Conservation (phyloP, 768 basidiomycete genomes). For the Suillus brevipes region DNA sequence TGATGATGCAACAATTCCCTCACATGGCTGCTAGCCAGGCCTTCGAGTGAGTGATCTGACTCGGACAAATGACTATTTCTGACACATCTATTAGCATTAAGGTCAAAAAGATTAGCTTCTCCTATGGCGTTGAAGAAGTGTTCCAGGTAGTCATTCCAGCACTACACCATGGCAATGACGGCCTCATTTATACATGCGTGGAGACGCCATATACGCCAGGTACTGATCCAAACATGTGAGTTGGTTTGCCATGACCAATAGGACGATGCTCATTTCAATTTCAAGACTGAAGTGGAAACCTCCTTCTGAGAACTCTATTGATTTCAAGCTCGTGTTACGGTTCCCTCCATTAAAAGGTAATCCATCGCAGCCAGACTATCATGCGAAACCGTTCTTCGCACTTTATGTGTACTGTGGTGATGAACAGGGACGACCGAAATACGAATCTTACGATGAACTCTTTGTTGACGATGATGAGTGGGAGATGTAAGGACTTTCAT, state of each 20-base stretch:
- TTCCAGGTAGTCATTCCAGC: conserved; percentile 81
- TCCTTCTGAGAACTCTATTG: conserved; percentile 95
- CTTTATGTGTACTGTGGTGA: conserved; percentile 84
- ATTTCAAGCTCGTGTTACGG: conserved; percentile 94
- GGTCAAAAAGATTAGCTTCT: conserved; percentile 84
- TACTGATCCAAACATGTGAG: conserved; percentile 88
- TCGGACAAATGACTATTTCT: conserved; percentile 2
- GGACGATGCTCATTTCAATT: conserved; percentile 10
- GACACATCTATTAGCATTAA: conserved; percentile 55
- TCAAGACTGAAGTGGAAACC: conserved; percentile 97
- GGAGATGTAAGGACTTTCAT: conserved; percentile 67
- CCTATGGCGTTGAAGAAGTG: conserved; percentile 87
- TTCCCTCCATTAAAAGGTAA: conserved; percentile 70
- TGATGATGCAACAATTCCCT: conserved; percentile 69
- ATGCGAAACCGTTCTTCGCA: conserved; percentile 82
- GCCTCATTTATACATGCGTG: conserved; percentile 94
- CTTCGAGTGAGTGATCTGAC: conserved; percentile 69
- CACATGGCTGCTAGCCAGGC: conserved; percentile 64
- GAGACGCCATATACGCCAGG: conserved; percentile 77
- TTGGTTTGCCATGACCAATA: background rate
- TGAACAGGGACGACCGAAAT: conserved; percentile 50
- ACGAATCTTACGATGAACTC: conserved; percentile 86
- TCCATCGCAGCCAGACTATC: conserved; percentile 69
- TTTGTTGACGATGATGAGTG: conserved; percentile 88
- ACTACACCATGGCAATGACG: conserved; percentile 91